Evolutionary conservation across 1,284 basidiomycete species (phyloP).

Genomic region (Stygiomarasmius scandens): DNA sequence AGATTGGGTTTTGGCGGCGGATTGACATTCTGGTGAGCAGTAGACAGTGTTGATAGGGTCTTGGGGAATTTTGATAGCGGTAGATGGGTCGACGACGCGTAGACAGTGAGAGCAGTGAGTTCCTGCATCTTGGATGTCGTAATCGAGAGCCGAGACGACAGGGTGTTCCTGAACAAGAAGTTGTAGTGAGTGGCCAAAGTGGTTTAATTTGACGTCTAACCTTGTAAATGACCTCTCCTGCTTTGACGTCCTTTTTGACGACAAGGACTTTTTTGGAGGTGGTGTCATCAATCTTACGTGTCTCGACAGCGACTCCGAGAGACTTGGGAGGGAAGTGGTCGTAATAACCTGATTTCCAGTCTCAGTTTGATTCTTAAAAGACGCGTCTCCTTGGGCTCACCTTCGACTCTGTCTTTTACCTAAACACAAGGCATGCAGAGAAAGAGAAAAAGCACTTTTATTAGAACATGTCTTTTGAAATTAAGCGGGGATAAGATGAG

Average conservation of each 20-base stretch:
- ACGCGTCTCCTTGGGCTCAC: conserved; percentile 53
- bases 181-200: background rate
- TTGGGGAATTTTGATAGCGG: conserved; percentile 45
- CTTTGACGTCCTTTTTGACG: conserved; percentile 65
- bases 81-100: conserved; percentile 49
- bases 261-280: conserved; percentile 58
- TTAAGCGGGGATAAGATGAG: conserved; percentile 25
- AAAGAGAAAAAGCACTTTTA: conserved; percentile 50
- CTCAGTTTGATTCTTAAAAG: conserved; percentile 18
- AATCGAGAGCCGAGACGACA: conserved; percentile 67
- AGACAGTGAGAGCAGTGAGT: conserved; percentile 75
- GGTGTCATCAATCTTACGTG: conserved; percentile 38
- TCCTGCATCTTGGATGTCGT: conserved; percentile 66
- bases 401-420: conserved; percentile 72
- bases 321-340: conserved; percentile 69
- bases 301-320: conserved; percentile 66
- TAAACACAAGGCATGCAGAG: conserved; percentile 34
- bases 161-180: conserved; percentile 62
- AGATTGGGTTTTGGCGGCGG: conserved; percentile 56
- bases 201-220: conserved; percentile 32
- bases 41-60: conserved; percentile 63
- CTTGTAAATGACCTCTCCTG: conserved; percentile 77
- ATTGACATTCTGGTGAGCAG: conserved; percentile 72
- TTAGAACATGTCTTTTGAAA: conserved; percentile 57
- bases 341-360: conserved; percentile 66